Evolutionary conservation across 2,329 filamentous ascomycete species (phyloP), one percentile per base, ranked within the genome.

Genomic region (Penicillium sp.): DNA sequence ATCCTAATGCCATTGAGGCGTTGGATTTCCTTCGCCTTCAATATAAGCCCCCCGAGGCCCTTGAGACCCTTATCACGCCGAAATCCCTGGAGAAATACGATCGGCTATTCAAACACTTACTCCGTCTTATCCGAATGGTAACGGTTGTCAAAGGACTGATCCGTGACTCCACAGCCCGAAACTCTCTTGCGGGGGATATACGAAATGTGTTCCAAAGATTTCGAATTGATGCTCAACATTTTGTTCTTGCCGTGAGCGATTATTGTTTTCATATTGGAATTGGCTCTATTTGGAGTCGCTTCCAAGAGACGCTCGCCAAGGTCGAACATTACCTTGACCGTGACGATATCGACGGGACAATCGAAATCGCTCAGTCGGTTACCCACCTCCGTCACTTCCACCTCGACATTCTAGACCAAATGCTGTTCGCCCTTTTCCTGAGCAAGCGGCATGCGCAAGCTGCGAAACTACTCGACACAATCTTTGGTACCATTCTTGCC

Each of bases 1-100:
- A 97, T 64, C 87, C 91, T 0, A 83, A 90, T 67, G 89, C 88
- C 0, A 81, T 97, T 16, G 87, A 93, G 68, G 94, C 94, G 0
- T 80, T 97, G n/a, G 94, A 97, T 72, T 97, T 99, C 67, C 79
- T 99, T 14, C 86, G 91, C 1, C 77, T 99, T 7, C 89, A 92
- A 42, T 97, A 97, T 74, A 89, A 88, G 36, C 82, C 92, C 0
- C 88, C 92, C 0, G 72, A 83, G 0, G 85, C 90, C 1, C 78
- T 97, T 0, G 81, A 87, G 36, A 79, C 86, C 0, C 81, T 97
- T 57, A 87, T 99, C 37, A 92, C 91, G 0, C 79, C 85, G 0
- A 71, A 80, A 0, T 82, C 88, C 1, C 75, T 97, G 10, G 78
- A 86, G 51, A 91, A 91, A 63, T 97, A 97, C 66, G 94, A 97